Conservation (phyloP, 805 yeast genomes). For the Wickerhamomyces pijperi region DNA sequence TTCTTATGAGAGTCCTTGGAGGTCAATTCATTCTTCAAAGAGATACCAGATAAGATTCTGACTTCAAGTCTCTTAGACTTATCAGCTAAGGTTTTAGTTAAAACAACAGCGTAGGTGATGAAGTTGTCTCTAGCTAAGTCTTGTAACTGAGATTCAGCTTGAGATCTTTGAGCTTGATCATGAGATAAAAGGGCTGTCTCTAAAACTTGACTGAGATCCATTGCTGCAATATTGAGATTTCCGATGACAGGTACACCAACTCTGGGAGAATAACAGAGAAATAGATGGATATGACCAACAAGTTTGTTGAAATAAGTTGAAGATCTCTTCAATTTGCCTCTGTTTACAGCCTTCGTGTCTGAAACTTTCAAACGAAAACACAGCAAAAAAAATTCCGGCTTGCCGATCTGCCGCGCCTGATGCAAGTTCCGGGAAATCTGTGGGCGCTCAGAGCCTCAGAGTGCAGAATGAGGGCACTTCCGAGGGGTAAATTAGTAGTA, state of each 20-base stretch:
- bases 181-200: constrained; percentile 71
- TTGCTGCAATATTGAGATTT: constrained; percentile 1
- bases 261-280: background rate
- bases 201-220: constrained; percentile 57
- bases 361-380: constrained; percentile 1
- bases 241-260: background rate
- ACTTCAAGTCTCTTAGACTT: constrained; percentile 62
- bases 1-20: constrained; percentile 64
- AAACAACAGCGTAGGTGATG: constrained; percentile 56
- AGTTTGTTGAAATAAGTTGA: no score
- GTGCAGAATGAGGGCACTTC: no score
- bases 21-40: constrained; percentile 76
- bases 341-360: constrained; percentile 7
- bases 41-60: constrained; percentile 83
- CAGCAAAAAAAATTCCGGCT: background rate
- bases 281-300: background rate
- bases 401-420: background rate
- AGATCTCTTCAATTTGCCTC: background rate
- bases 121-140: constrained; percentile 67
- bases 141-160: constrained; percentile 70
- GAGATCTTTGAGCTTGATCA: constrained; percentile 53
- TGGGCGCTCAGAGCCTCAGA: no score
- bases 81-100: constrained; percentile 63
- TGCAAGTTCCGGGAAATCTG: background rate
- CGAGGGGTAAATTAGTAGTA: no score